Percentiles rank a stretch among this genome's conserved stretches.
Evolutionary conservation across 768 basidiomycete genomes (phyloP).

Genomic region (Rhodotorula taiwanensis): DNA sequence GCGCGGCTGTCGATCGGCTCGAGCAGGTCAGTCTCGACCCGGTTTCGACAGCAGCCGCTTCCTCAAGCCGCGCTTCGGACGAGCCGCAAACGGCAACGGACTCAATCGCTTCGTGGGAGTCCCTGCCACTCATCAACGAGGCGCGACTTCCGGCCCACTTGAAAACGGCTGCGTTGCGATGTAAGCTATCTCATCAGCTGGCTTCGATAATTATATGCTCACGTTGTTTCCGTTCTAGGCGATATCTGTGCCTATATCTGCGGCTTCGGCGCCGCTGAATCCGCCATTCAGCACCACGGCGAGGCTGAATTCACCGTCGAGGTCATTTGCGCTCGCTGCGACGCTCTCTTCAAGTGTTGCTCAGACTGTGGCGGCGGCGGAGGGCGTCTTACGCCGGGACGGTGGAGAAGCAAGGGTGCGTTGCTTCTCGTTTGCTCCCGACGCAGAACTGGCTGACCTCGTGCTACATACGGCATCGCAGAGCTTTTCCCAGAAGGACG

Average conservation of each 20-base stretch:
- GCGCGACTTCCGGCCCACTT: background rate
- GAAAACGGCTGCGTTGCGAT: background rate
- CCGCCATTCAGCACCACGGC: background rate
- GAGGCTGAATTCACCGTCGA: conserved; percentile 4
- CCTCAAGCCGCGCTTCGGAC: too few relatives aligned
- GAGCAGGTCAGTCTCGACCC: background rate
- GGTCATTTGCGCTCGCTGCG: conserved; percentile 9
- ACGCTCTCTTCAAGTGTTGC: background rate
- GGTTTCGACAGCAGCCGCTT: too few relatives aligned
- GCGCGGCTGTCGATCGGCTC: background rate
- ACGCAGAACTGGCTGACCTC: too few relatives aligned
- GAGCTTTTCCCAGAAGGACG: conserved; percentile 4
- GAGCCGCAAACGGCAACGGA: too few relatives aligned
- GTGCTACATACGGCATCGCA: accelerated
- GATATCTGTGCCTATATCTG: conserved; percentile 5
- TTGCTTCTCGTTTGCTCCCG: too few relatives aligned
- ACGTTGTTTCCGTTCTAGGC: background rate
- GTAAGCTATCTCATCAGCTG: background rate
- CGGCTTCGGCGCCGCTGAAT: background rate
- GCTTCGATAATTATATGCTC: too few relatives aligned
- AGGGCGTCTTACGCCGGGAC: conserved; percentile 2
- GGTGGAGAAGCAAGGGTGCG: conserved; percentile 12
- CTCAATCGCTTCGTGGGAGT: background rate
- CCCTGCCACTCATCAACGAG: too few relatives aligned
- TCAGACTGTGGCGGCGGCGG: conserved; percentile 8